Conservation (phyloP, 495 filamentous ascomycete genomes). For the Talaromyces stipitatus region DNA sequence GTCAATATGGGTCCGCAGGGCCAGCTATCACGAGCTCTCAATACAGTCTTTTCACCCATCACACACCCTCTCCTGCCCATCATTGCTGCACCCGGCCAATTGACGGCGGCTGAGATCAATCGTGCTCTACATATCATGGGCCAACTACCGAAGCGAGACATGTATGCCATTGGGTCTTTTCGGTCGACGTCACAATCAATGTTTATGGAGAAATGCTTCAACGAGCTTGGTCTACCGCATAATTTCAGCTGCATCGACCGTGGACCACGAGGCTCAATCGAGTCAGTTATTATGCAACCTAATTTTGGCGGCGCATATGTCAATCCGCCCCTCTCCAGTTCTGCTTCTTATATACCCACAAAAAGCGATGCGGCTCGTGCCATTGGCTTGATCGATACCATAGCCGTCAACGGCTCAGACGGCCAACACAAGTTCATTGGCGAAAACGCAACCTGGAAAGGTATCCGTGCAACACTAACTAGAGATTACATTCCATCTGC, state of each 20-base stretch:
- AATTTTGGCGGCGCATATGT: conserved; percentile 75
- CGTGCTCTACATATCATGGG: conserved; percentile 69
- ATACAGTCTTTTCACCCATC: conserved; percentile 78
- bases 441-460: conserved; percentile 78
- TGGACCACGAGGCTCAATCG: conserved; percentile 52
- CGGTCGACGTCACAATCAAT: conserved; percentile 65
- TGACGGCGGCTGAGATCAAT: conserved; percentile 79
- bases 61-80: conserved; percentile 78
- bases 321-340: conserved; percentile 54
- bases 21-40: conserved; percentile 71
- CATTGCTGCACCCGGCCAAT: conserved; percentile 75
- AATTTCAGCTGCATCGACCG: conserved; percentile 69
- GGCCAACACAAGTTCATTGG: conserved; percentile 48
- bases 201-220: conserved; percentile 84
- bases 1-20: conserved; percentile 82
- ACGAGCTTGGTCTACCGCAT: conserved; percentile 78
- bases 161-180: conserved; percentile 71
- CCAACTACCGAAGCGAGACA: conserved; percentile 66
- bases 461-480: conserved; percentile 70
- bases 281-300: conserved; percentile 58
- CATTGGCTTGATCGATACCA: conserved; percentile 74
- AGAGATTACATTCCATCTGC: conserved; percentile 76
- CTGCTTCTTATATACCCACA: conserved; percentile 48
- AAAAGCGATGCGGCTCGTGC: conserved; percentile 64
- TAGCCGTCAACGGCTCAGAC: conserved; percentile 49